Evolutionary conservation across 1,284 basidiomycete species (phyloP), one percentile per base, ranked within the genome.

Genomic region (Thelephora terrestris): DNA sequence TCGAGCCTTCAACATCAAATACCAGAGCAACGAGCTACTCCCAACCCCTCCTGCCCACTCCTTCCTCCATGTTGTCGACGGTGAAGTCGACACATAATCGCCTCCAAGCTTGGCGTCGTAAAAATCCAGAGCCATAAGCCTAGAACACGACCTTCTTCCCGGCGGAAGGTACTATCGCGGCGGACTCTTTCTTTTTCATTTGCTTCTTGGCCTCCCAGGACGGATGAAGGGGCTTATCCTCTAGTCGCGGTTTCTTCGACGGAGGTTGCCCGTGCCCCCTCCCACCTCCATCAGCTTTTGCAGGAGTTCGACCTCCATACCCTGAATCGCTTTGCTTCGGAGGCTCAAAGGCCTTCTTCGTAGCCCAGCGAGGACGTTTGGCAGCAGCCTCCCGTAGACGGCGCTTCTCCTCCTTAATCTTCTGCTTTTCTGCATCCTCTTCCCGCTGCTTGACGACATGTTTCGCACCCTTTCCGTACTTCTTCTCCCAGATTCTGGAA

Each of bases 401-500:
- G 14, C 12, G 20, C 25, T 25, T 42, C 17, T 42, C 39, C 20
- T 42, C 39, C 25, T 7, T 42, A 21, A 14, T 16, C 12, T 12
- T 23, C 25, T 42, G 18, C 39, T 36, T 45, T 55, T 51, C 53
- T 47, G 53, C 51, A 47, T 55, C 57, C 40, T 59, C 58, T 53
- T 67, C 68, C 36, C 61, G 65, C 59, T 77, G 72, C 58, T 79
- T 85, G 64, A 86, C 84, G 65, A 94, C 74, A 66, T 97, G 94
- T 63, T 94, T 95, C 12, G 94, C 94, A 52, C 84, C 81, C 53
- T 74, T 79, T 47, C 94, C 94, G 60, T 82, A 97, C 66, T 94
- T 97, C 69, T 93, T 94, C 70, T 96, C 94, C 92, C 93, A 97
- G 54, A 98, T 94, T 1, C 93, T 96, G 50, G 16, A 53, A 21